Conservation (phyloP, 2,329 filamentous ascomycete species). For the Penicillium digitatum region DNA sequence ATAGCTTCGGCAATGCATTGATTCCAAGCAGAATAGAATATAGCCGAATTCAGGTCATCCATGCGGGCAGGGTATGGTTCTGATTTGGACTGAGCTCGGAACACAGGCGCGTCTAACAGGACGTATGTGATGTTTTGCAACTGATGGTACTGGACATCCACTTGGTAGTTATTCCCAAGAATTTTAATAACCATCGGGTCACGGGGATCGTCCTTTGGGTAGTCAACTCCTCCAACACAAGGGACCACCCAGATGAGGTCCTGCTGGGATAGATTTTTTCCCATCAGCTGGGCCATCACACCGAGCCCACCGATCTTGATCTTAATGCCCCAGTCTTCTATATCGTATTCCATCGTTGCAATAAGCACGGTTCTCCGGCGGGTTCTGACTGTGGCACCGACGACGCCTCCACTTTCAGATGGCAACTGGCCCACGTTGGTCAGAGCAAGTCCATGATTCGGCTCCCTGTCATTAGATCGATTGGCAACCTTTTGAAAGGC, state of each 20-base stretch:
- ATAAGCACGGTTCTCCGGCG: slow-evolving; percentile 57
- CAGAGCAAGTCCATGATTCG: not conserved
- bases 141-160: slow-evolving; percentile 61
- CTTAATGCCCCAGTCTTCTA: slow-evolving; percentile 66
- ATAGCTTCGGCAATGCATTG: slow-evolving; percentile 64
- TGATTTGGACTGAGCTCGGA: slow-evolving; percentile 60
- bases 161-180: slow-evolving; percentile 57
- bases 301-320: slow-evolving; percentile 68
- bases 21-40: slow-evolving; percentile 68
- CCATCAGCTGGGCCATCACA: slow-evolving; percentile 68
- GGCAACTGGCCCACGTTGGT: slow-evolving; percentile 29
- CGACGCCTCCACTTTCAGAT: slow-evolving; percentile 29
- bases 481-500: slow-evolving; percentile 6
- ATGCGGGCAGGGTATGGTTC: slow-evolving; percentile 65
- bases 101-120: slow-evolving; percentile 63
- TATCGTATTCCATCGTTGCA: slow-evolving; percentile 69
- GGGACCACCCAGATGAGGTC: slow-evolving; percentile 63
- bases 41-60: slow-evolving; percentile 64
- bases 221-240: slow-evolving; percentile 61
- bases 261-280: slow-evolving; percentile 60
- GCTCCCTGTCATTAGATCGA: not conserved
- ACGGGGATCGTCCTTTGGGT: slow-evolving; percentile 57
- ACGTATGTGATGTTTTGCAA: slow-evolving; percentile 66
- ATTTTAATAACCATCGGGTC: slow-evolving; percentile 61
- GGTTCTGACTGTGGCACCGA: slow-evolving; percentile 24